phyloP scores from a whole-genome alignment of 2,329 filamentous ascomycete species.

The Periconia sp. region DNA sequence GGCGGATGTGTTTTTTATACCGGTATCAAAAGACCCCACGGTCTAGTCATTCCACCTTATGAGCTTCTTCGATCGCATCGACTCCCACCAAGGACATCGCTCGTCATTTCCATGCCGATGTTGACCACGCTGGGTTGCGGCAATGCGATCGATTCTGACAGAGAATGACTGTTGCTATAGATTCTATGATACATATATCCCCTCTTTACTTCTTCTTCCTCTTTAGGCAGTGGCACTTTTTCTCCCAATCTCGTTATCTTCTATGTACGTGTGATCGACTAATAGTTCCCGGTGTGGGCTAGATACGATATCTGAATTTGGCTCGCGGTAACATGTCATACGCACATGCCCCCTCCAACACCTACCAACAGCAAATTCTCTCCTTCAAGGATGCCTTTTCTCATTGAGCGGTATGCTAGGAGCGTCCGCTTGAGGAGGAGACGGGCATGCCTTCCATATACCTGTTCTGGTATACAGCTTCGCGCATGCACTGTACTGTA shows the following conservation, averaged over 20 bases:
- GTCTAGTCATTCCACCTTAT: not conserved
- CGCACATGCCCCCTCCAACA: not conserved
- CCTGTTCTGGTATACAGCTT: no score
- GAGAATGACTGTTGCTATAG: conserved; percentile 6
- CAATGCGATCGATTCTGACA: not conserved
- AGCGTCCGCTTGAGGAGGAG: conserved; percentile 37
- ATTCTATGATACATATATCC: conserved; percentile 9
- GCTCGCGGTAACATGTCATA: not conserved
- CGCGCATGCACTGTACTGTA: no score
- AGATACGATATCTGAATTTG: conserved; percentile 10
- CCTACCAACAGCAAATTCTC: not conserved
- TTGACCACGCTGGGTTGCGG: not conserved
- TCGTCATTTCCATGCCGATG: not conserved
- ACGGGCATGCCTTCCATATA: not conserved
- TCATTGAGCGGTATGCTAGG: conserved; percentile 35
- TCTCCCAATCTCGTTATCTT: not conserved
- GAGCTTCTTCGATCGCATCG: not conserved
- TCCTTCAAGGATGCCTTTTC: conserved; percentile 32
- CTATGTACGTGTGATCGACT: conserved; percentile 8
- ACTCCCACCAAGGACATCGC: not conserved
- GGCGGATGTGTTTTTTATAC: not conserved
- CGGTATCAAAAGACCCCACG: conserved; percentile 3
- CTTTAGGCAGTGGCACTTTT: not conserved
- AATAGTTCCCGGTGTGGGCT: conserved; percentile 29
- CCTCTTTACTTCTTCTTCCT: conserved; percentile 7